A percentile compares a stretch with the other conserved stretches of the same genome.
phyloP scores from a whole-genome alignment of 495 filamentous ascomycete species.

The Hypomontagnella submonticulosa region DNA sequence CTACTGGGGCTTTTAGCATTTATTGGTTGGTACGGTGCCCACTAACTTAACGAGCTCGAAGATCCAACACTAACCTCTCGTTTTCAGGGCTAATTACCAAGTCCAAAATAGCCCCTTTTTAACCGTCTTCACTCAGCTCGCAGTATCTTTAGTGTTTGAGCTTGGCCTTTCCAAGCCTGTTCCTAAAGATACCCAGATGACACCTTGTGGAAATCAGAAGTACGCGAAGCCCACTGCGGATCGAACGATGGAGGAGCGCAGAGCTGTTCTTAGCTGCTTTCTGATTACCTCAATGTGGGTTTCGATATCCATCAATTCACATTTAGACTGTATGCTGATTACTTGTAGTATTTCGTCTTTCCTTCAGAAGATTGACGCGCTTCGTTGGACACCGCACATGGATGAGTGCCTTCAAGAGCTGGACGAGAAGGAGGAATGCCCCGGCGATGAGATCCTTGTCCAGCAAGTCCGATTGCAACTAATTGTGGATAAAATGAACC shows the following conservation, averaged over 20 bases:
- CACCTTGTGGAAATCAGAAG: constrained; percentile 6
- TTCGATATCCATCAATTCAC: neutral
- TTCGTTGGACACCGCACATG: constrained; percentile 12
- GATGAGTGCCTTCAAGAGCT: constrained; percentile 2
- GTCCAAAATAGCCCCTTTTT: neutral
- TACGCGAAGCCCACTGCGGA: neutral
- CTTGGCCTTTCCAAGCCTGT: neutral
- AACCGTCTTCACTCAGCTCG: neutral
- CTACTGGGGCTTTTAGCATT: neutral
- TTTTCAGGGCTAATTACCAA: neutral
- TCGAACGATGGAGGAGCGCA: constrained; percentile 9
- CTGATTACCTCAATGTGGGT: constrained; percentile 4
- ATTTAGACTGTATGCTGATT: neutral
- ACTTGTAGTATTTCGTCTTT: constrained; percentile 3
- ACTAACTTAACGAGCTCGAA: neutral
- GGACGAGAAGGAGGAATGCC: neutral
- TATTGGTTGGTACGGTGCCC: neutral
- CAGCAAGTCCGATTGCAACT: neutral
- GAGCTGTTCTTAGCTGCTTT: constrained; percentile 11
- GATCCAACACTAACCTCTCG: too few relatives aligned
- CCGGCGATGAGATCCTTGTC: neutral
- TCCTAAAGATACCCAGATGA: neutral
- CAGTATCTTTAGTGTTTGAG: neutral
- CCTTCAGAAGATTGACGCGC: constrained; percentile 4
- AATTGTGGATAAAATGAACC: neutral